These are phyloP conservation scores for Xylaria digitata DNA, from an alignment of 2,329 filamentous ascomycete genomes.

Conservation along the genomic window DNA sequence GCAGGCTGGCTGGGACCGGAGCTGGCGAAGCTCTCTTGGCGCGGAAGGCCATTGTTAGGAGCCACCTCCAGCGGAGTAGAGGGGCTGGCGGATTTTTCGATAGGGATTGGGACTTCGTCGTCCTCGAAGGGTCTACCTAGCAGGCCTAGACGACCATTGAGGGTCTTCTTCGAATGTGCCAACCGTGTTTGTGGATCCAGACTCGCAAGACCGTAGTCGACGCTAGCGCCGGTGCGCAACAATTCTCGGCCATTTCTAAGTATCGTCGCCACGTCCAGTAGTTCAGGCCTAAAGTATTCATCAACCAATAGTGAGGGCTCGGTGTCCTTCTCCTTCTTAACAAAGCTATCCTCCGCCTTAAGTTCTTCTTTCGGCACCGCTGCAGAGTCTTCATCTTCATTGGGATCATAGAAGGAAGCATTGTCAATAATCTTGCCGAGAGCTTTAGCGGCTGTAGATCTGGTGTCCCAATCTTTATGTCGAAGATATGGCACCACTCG, in stretches of 20 bases:
- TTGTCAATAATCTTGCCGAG: constrained; percentile 94
- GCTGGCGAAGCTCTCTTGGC: constrained; percentile 53
- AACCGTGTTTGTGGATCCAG: constrained; percentile 85
- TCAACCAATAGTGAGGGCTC: constrained; percentile 61
- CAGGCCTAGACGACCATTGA: constrained; percentile 83
- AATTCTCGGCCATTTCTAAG: constrained; percentile 86
- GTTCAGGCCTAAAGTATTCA: constrained; percentile 76
- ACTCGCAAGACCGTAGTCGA: constrained; percentile 85
- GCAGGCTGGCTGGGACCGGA: constrained; percentile 55
- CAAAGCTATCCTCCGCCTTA: constrained; percentile 54
- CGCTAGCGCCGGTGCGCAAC: constrained; percentile 79
- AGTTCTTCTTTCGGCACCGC: constrained; percentile 58
- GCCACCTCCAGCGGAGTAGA: constrained; percentile 58
- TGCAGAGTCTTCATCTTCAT: constrained; percentile 72
- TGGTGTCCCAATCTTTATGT: constrained; percentile 96
- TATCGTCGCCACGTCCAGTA: constrained; percentile 81
- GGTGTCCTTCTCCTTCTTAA: constrained; percentile 73
- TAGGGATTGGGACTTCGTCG: constrained; percentile 75
- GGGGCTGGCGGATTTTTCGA: constrained; percentile 65
- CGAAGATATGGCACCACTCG: constrained; percentile 94
- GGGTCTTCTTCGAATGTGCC: constrained; percentile 88
- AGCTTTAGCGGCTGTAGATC: constrained; percentile 91
- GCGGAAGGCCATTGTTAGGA: constrained; percentile 48
- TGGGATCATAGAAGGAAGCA: constrained; percentile 88
- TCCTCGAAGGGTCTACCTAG: constrained; percentile 87